These are phyloP conservation scores for Penicillium fuscoglaucum DNA, from an alignment of 2,329 filamentous ascomycete genomes.

Conservation along the genomic window DNA sequence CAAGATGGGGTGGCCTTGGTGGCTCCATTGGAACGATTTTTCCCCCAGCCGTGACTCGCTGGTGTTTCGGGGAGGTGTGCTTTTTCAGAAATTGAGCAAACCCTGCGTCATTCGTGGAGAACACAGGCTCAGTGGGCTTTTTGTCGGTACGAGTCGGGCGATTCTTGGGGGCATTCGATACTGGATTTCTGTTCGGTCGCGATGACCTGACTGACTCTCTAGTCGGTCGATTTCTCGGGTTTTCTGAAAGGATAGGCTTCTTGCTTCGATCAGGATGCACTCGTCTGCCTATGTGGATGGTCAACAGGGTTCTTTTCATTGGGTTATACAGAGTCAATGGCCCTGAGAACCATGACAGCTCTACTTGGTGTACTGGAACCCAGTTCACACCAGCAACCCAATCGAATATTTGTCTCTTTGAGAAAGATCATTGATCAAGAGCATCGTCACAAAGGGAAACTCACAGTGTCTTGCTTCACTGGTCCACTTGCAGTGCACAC, in stretches of 20 bases:
- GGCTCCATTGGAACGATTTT: slow-evolving; percentile 50
- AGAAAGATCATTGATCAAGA: not conserved
- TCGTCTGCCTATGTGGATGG: slow-evolving; percentile 13
- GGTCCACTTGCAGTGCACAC: slow-evolving; percentile 29
- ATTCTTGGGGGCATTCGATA: not conserved
- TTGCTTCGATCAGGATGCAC: not conserved
- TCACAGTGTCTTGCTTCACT: slow-evolving; percentile 34
- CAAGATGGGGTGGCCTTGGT: slow-evolving; percentile 17
- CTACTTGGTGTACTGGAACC: not conserved
- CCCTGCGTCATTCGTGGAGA: slow-evolving; percentile 39
- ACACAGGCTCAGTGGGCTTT: not conserved
- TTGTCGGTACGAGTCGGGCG: not conserved
- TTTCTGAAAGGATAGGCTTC: slow-evolving; percentile 9
- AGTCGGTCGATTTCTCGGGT: slow-evolving; percentile 1
- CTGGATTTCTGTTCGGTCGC: slow-evolving; percentile 5
- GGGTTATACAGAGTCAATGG: not conserved
- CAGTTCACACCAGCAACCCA: not conserved
- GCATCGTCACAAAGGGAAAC: slow-evolving; percentile 8
- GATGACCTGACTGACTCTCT: slow-evolving; percentile 30
- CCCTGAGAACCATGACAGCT: not conserved
- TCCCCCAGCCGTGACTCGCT: slow-evolving; percentile 52
- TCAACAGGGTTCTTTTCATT: slow-evolving; percentile 4
- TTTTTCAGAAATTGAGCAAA: slow-evolving; percentile 50
- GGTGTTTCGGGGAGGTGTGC: slow-evolving; percentile 50
- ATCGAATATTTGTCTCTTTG: not conserved